Percentiles rank a stretch among this genome's conserved stretches.
These are phyloP conservation scores for Chenopodium formosanum DNA, from an alignment of 148 eudicot genomes.

Conservation along the genomic window DNA sequence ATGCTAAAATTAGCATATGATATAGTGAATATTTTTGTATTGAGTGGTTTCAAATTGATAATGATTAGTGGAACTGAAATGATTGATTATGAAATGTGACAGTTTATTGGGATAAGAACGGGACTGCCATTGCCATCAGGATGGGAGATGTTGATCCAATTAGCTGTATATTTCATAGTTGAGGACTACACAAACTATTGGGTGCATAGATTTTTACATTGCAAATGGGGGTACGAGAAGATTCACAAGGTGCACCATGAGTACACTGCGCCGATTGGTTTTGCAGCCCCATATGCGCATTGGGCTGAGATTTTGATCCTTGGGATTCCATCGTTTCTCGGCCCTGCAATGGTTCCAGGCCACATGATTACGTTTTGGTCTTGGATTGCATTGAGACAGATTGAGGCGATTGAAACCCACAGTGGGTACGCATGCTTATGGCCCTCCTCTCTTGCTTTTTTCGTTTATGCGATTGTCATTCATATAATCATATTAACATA, in stretches of 20 bases:
- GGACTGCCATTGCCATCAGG: constrained; percentile 82
- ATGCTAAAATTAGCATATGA: not conserved
- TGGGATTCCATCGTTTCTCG: constrained; percentile 85
- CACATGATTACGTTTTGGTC: constrained; percentile 93
- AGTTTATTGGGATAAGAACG: constrained; percentile 78
- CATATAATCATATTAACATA: constrained; percentile 35
- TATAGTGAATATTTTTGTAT: not conserved
- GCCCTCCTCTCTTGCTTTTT: constrained; percentile 19
- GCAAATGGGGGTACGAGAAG: constrained; percentile 89
- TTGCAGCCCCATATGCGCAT: constrained; percentile 90
- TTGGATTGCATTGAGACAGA: constrained; percentile 93
- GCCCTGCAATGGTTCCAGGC: constrained; percentile 86
- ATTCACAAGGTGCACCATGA: constrained; percentile 94
- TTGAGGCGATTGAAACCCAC: constrained; percentile 96
- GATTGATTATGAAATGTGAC: constrained; percentile 19
- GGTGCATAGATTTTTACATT: constrained; percentile 80
- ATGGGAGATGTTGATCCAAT: constrained; percentile 63
- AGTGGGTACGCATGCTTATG: constrained; percentile 79
- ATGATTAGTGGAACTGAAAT: not conserved
- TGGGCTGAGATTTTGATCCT: constrained; percentile 92
- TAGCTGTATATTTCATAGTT: constrained; percentile 65
- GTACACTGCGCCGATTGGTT: constrained; percentile 79
- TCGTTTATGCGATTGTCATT: constrained; percentile 19
- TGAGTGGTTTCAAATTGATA: not conserved
- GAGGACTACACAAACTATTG: constrained; percentile 92